Base-by-base conservation (phyloP, 2,329 filamentous ascomycete species). In the Cladosporium sp. region DNA sequence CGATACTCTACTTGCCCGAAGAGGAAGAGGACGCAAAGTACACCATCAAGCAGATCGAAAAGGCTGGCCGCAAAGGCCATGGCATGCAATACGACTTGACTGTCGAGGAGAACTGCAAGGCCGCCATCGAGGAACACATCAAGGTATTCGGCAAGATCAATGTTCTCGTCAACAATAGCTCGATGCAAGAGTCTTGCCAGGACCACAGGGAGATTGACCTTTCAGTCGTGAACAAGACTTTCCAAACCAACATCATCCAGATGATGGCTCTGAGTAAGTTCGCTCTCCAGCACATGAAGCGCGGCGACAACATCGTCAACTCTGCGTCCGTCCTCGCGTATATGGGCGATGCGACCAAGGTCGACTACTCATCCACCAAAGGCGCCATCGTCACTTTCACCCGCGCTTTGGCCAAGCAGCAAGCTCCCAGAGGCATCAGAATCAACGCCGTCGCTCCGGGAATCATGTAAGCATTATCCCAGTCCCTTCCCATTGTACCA, bases 221-320 rank as follows among this genome's bases (percentile, higher is more conserved):
- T 1, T 75, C 80, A 15, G 70, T 76, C 0, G 80, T 84, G 0
- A 79, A 83, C 60, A 80, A 77, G 62, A 80, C 78, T 0, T 86
- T 85, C 74, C 77, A 76, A 42, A 78, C 75, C 60, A 85, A 85
- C 60, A 79, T 84, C 32, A 63, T 83, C 7, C 77, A 80, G 55
- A 83, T 84, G 74, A 82, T 85, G 64, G 80, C 80, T 19, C 72
- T 85, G 60, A 79, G 79, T 4, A 85, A 85, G 65, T 84, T 77
- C 60, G 74, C 81, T 0, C 67, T 85, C 9, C 77, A 77, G 5
- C 77, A 83, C 62, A 81, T 85, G 80, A 73, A 77, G 58, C 80
- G 80, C 4, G 71, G 71, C 10, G 60, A 32, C 39, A 79, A 76
- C 2, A 84, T 85, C 62, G 80, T 84, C 69, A 85, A 84, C 69